Evolutionary conservation across 768 basidiomycete species (phyloP).

Genomic region (Mycena crocata): DNA sequence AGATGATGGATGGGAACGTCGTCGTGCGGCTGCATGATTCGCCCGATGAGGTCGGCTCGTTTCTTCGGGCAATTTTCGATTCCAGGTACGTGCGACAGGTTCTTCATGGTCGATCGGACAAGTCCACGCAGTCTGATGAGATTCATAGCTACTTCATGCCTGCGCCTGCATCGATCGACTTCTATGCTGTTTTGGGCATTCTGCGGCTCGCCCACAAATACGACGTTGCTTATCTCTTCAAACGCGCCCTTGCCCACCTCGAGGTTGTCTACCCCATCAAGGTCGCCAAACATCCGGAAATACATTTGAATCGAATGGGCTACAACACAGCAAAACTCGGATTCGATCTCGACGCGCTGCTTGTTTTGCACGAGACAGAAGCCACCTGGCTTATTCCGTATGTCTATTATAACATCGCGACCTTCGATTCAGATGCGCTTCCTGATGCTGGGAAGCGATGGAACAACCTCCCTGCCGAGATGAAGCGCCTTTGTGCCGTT

Average conservation of each 20-base stretch:
- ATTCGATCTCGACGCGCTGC: neutral
- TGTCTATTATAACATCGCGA: neutral
- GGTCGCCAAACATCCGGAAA: neutral
- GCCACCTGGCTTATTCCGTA: slow-evolving; percentile 7
- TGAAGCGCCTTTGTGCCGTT: neutral
- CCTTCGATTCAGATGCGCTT: neutral
- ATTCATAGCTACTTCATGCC: slow-evolving; percentile 9
- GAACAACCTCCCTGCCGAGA: neutral
- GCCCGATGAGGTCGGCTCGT: too few species aligned
- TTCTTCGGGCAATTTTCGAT: too few species aligned
- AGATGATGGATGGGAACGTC: too few species aligned
- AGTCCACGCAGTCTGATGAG: too few species aligned
- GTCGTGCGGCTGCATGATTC: too few species aligned
- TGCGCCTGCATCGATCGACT: neutral
- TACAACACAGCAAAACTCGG: neutral
- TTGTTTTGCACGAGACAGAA: neutral
- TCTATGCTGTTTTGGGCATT: neutral
- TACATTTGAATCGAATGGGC: neutral
- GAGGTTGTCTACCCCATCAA: neutral
- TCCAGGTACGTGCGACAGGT: too few species aligned
- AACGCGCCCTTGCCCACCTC: slow-evolving; percentile 2
- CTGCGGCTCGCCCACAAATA: slow-evolving; percentile 17
- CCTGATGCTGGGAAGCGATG: neutral
- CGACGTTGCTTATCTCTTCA: slow-evolving; percentile 13
- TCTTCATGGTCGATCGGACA: too few species aligned